Evolutionary conservation across 352 stramenopile species (phyloP).

Genomic region (Globisporangium okanoganense): DNA sequence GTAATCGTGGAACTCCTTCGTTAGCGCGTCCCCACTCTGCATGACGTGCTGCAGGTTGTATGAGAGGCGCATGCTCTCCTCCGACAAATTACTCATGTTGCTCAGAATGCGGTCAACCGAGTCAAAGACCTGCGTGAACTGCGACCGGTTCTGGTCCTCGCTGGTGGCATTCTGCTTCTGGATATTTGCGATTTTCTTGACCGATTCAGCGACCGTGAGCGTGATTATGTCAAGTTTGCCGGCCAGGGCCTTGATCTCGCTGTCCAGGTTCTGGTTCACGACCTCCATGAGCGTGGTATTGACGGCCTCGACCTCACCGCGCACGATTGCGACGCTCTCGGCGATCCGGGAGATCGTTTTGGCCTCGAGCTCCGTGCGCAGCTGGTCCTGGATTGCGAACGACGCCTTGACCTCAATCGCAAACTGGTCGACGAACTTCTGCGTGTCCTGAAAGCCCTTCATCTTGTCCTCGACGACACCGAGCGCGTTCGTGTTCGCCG

Average conservation of each 20-base stretch:
- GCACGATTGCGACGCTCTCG: conserved; percentile 42
- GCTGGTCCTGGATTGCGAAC: conserved; percentile 31
- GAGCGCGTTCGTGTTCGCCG: conserved; percentile 33
- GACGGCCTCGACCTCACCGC: conserved; percentile 45
- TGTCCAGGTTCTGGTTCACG: conserved; percentile 54
- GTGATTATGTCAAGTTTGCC: conserved; percentile 52
- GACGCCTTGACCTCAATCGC: conserved; percentile 37
- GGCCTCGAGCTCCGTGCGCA: conserved; percentile 51
- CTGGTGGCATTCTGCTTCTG: conserved; percentile 51
- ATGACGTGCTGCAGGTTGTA: conserved; percentile 64
- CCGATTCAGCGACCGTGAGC: conserved; percentile 45
- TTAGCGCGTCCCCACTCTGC: conserved; percentile 41
- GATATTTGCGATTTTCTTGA: conserved; percentile 50
- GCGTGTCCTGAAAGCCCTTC: conserved; percentile 52
- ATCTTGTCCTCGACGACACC: conserved; percentile 51
- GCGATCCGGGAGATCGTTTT: conserved; percentile 50
- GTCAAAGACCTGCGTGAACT: conserved; percentile 65
- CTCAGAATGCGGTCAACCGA: conserved; percentile 57
- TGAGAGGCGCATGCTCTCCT: conserved; percentile 66
- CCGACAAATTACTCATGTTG: conserved; percentile 64
- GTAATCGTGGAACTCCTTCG: conserved; percentile 46
- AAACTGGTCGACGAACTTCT: conserved; percentile 37
- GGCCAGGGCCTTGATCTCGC: conserved; percentile 45
- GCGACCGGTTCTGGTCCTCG: conserved; percentile 54
- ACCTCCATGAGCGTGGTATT: conserved; percentile 49